Percentiles rank a stretch among this genome's conserved stretches.
Evolutionary conservation across 2,329 filamentous ascomycete species (phyloP).

Genomic region (Aspergillus sp.): DNA sequence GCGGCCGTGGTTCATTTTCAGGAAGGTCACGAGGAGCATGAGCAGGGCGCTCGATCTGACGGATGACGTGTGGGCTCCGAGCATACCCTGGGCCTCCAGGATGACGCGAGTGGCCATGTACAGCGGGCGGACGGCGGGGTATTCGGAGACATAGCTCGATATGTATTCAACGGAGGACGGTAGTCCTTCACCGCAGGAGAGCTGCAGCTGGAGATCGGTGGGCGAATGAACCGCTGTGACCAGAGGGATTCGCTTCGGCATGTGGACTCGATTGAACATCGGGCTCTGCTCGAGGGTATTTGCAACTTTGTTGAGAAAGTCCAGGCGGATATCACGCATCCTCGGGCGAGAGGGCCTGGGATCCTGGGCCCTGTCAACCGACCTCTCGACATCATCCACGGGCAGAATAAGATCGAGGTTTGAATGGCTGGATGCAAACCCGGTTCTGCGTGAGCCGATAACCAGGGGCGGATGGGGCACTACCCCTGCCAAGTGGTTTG

Average conservation of each 20-base stretch:
- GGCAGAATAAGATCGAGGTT: conserved; percentile 44
- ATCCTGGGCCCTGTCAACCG: conserved; percentile 14
- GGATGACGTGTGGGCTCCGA: conserved; percentile 40
- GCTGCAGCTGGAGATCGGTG: conserved; percentile 44
- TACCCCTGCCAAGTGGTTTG: conserved; percentile 17
- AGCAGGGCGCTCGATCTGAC: conserved; percentile 47
- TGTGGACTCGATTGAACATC: conserved; percentile 12
- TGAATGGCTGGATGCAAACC: conserved; percentile 44
- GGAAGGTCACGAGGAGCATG: conserved; percentile 48
- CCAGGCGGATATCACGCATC: conserved; percentile 14
- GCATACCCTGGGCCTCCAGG: conserved; percentile 42
- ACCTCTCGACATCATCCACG: conserved; percentile 17
- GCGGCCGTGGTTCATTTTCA: conserved; percentile 36
- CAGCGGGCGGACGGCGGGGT: conserved; percentile 41
- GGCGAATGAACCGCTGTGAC: conserved; percentile 32
- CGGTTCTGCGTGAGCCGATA: conserved; percentile 47
- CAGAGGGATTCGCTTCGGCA: conserved; percentile 20
- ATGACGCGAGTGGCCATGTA: conserved; percentile 43
- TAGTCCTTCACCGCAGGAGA: conserved; percentile 39
- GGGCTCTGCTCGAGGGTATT: conserved; percentile 11
- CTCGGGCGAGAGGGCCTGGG: conserved; percentile 27
- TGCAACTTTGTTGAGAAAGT: conserved; percentile 16
- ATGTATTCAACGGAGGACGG: conserved; percentile 35
- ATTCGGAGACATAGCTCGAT: conserved; percentile 39
- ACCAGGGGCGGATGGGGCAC: conserved; percentile 29